These are phyloP conservation scores for Suillus lakei DNA, from an alignment of 768 basidiomycete species.

Conservation along the genomic window DNA sequence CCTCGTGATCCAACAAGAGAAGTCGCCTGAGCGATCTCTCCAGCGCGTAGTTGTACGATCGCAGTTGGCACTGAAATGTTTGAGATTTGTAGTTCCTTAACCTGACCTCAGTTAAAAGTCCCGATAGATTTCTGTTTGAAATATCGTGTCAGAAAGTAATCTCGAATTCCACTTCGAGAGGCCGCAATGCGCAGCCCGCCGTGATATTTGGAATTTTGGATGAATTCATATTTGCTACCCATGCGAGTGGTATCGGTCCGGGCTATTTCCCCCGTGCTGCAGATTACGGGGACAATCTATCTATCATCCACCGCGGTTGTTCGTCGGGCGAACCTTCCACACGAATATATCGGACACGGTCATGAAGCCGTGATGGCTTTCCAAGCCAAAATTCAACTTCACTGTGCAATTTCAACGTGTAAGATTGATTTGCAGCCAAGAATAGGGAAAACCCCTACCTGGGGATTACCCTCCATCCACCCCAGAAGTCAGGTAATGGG, in stretches of 20 bases:
- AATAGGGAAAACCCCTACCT: slow-evolving; percentile 48
- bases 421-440: neutral
- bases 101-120: neutral
- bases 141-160: neutral
- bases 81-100: neutral
- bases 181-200: neutral
- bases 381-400: slow-evolving; percentile 99
- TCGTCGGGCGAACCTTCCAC: slow-evolving; percentile 51
- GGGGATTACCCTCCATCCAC: slow-evolving; percentile 95
- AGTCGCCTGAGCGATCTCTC: neutral
- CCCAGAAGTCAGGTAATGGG: slow-evolving; percentile 91
- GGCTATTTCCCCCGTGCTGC: neutral
- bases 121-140: neutral
- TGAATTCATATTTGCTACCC: slow-evolving; percentile 1
- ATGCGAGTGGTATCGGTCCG: neutral
- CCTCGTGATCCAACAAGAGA: neutral
- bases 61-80: neutral
- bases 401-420: slow-evolving; percentile 44
- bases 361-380: slow-evolving; percentile 91
- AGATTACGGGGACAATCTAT: slow-evolving; percentile 74
- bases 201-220: neutral
- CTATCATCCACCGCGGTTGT: slow-evolving; percentile 71
- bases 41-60: neutral
- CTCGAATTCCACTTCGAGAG: neutral
- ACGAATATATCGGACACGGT: slow-evolving; percentile 82